Percentiles rank a stretch among this genome's conserved stretches.
Conservation (phyloP, 2,329 filamentous ascomycete species). For the Ophiostoma piceae region DNA sequence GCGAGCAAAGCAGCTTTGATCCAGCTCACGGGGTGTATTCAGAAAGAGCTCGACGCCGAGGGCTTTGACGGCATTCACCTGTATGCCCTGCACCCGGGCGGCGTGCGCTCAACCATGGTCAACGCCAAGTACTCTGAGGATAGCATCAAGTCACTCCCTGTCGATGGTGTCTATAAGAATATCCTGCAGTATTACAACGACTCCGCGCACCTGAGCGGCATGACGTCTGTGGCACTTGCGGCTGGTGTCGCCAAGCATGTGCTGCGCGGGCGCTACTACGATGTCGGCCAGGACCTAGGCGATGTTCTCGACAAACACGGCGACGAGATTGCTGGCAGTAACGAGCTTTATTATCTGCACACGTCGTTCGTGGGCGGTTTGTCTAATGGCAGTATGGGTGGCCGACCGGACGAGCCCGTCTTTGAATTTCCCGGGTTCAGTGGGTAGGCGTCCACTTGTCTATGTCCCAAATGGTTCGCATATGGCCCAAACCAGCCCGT, state of each 20-base stretch:
- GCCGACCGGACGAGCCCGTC: neutral
- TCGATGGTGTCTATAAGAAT: neutral
- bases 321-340: neutral
- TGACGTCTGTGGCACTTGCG: neutral
- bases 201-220: neutral
- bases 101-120: conserved; percentile 33
- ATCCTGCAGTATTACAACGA: neutral
- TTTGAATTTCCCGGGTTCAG: neutral
- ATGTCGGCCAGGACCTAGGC: neutral
- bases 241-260: neutral
- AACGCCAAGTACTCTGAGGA: conserved; percentile 11
- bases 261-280: neutral
- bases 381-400: neutral
- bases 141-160: neutral
- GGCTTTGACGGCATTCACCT: conserved; percentile 31
- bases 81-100: conserved; percentile 34
- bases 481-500: neutral
- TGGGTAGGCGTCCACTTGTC: neutral
- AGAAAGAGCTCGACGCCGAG: conserved; percentile 33
- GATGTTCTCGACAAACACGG: neutral
- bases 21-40: conserved; percentile 32
- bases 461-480: neutral
- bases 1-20: conserved; percentile 35
- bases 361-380: neutral
- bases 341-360: neutral